phyloP scores from a whole-genome alignment of 2,329 filamentous ascomycete species.

The Neofusicoccum cordaticola region DNA sequence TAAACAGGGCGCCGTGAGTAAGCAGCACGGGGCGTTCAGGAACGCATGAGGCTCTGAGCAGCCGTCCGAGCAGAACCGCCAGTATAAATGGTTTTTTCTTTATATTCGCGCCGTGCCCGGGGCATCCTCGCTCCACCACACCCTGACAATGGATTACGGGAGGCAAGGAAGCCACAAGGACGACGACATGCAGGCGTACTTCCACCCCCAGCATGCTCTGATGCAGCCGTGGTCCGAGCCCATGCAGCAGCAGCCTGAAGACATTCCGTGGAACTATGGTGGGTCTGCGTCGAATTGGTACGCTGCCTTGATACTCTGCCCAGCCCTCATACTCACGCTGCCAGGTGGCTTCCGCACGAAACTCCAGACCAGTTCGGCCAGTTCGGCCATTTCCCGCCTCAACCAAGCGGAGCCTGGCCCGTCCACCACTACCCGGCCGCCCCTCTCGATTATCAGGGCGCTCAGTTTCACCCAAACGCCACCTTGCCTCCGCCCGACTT shows the following conservation, averaged over 20 bases:
- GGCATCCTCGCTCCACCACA: background rate
- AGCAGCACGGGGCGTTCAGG: background rate
- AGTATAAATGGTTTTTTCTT: background rate
- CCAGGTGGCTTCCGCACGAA: background rate
- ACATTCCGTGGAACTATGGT: background rate
- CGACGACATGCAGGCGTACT: slow-evolving; percentile 4
- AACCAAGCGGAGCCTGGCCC: background rate
- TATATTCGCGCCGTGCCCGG: background rate
- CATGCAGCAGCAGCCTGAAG: background rate
- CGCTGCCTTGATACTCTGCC: background rate
- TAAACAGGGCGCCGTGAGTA: slow-evolving; percentile 14
- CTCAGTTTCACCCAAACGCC: background rate
- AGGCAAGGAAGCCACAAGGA: background rate
- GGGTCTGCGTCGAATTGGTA: background rate
- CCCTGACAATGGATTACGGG: background rate
- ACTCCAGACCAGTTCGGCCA: background rate
- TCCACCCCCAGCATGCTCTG: background rate
- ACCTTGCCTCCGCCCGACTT: background rate
- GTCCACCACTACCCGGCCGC: background rate
- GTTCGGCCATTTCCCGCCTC: background rate
- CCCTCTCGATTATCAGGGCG: slow-evolving; percentile 6
- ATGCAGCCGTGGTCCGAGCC: background rate
- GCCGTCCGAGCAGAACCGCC: background rate
- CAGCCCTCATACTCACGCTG: slow-evolving; percentile 4
- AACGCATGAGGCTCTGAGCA: slow-evolving; percentile 3